A percentile compares a stretch with the other conserved stretches of the same genome.
phyloP scores from a whole-genome alignment of 192 early-diverging fungal genomes.

The Chytriomyces hyalinus region DNA sequence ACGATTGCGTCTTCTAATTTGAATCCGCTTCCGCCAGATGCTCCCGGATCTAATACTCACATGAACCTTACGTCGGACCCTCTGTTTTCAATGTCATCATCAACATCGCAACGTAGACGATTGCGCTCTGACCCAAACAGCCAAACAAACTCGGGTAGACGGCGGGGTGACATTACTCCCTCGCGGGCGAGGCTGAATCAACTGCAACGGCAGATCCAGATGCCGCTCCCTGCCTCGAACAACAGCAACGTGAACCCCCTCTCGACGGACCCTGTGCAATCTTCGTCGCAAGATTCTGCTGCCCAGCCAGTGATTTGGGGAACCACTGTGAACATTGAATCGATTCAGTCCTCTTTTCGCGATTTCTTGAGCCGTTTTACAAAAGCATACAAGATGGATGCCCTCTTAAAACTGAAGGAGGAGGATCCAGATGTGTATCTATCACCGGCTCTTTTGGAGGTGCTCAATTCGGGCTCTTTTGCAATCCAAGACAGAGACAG shows the following conservation, averaged over 20 bases:
- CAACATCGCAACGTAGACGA: neutral
- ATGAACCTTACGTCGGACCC: neutral
- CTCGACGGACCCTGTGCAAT: neutral
- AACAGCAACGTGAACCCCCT: neutral
- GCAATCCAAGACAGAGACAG: slow-evolving; percentile 29
- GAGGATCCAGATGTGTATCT: neutral
- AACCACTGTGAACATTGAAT: slow-evolving; percentile 88
- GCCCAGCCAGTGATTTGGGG: slow-evolving; percentile 80
- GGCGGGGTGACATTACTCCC: neutral
- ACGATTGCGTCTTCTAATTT: neutral
- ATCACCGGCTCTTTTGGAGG: slow-evolving; percentile 54
- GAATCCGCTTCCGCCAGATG: neutral
- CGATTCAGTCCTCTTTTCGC: slow-evolving; percentile 76
- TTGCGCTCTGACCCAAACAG: neutral
- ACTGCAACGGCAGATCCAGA: neutral
- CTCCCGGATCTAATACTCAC: neutral
- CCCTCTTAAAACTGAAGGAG: slow-evolving; percentile 12
- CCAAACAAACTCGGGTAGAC: neutral
- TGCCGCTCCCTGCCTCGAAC: neutral
- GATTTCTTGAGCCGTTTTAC: slow-evolving; percentile 83
- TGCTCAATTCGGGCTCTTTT: slow-evolving; percentile 24
- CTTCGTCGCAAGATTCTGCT: slow-evolving; percentile 26
- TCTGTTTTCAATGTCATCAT: neutral
- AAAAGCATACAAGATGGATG: slow-evolving; percentile 33
- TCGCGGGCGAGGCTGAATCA: neutral